Evolutionary conservation across 2,329 filamentous ascomycete species (phyloP), one percentile per base, ranked within the genome.

Genomic region (Cephalotrichum gorgonifer): DNA sequence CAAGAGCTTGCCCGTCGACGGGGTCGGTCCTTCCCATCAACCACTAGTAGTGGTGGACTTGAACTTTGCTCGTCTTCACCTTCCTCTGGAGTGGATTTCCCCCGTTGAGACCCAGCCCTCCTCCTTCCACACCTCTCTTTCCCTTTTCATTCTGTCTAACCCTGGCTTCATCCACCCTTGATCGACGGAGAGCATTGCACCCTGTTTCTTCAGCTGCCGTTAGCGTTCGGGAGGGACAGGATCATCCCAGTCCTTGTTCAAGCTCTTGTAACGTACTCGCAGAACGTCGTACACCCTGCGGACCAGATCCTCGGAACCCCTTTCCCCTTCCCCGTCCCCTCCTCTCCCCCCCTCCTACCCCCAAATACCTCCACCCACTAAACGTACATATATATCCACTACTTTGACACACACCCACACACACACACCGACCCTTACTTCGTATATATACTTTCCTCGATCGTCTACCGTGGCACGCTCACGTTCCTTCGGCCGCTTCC

Each of bases 281-380:
- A 26, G 46, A 48, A 48, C 46, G 35, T 48, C 46, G 30, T 38
- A 48, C 46, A 48, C 46, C 38, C 30, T 48, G 46, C 28, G 46
- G 46, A 48, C 38, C 46, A 26, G 38, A 48, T 38, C 46, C 46
- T 43, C 33, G 35, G 35, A 42, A 42, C 45, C 35, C 38, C 43
- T 26, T 26, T n/a, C 25, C 25, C 25, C 38, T 14, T 25, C 22
- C 22, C 26, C 26, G 28, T 26, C 41, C 11, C 30, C 22, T 25
- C 23, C 43, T 11, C 22, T 23, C 14, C 46, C 38, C 15, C 26
- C 25, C 20, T 3, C 35, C 17, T 12, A 38, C 14, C 35, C 17
- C 35, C 44, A 25, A n/a, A n/a, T n/a, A n/a, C n/a, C n/a, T n/a
- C n/a, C n/a, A n/a, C n/a, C n/a, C n/a, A 39, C 33, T 22, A 48